Percentiles rank a stretch among this genome's conserved stretches.
Evolutionary conservation across 1,139 yeast genomes (phyloP).

Genomic region (Pichia sp.): DNA sequence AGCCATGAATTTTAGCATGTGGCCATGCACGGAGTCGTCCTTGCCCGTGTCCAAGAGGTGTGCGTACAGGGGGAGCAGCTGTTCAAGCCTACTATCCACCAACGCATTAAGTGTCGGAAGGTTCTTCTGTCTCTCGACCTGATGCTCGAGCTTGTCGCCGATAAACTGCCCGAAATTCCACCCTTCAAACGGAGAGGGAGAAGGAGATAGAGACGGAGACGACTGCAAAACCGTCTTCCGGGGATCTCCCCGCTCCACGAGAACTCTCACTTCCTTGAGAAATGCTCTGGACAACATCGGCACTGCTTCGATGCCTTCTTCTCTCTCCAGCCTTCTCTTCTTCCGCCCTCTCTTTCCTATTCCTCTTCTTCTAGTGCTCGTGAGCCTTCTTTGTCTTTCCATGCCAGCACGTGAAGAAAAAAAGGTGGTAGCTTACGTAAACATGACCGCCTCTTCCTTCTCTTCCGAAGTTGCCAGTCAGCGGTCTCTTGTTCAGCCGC

Average conservation of each 20-base stretch:
- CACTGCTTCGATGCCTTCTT: not conserved
- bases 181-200: not conserved
- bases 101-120: slow-evolving; percentile 5
- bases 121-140: not conserved
- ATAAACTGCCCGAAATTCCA: slow-evolving; percentile 2
- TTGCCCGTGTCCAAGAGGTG: slow-evolving; percentile 3
- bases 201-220: not conserved
- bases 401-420: not conserved
- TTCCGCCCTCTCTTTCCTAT: not conserved
- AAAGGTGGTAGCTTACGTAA: not conserved
- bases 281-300: not conserved
- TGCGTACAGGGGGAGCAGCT: slow-evolving; percentile 5
- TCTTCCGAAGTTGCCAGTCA: not conserved
- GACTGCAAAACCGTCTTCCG: not conserved
- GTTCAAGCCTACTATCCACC: not conserved
- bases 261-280: not conserved
- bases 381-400: not conserved
- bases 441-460: not conserved
- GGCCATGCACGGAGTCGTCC: not conserved
- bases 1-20: slow-evolving; percentile 2
- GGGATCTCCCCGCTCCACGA: not conserved
- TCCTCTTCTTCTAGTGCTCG: too few species aligned
- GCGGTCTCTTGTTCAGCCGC: not conserved
- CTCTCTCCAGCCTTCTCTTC: not conserved
- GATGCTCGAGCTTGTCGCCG: slow-evolving; percentile 2